These are phyloP conservation scores for Rubia occidens DNA, from an alignment of 305 asterid species.

Conservation along the genomic window DNA sequence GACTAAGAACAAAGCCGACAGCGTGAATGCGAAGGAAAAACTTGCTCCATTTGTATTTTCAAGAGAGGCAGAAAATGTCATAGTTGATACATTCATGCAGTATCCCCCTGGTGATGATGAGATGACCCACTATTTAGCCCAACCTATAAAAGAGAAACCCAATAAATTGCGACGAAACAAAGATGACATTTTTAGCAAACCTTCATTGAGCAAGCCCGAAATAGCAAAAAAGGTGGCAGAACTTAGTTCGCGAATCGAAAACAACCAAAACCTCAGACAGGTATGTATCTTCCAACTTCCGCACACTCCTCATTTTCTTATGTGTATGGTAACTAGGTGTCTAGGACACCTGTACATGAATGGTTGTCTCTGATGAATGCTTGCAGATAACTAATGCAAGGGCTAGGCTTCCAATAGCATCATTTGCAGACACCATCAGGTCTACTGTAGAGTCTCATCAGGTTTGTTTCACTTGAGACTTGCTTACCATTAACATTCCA, in stretches of 20 bases:
- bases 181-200: slow-evolving; percentile 63
- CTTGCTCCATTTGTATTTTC: slow-evolving; percentile 55
- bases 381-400: slow-evolving; percentile 52
- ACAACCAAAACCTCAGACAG: slow-evolving; percentile 50
- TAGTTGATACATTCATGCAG: slow-evolving; percentile 60
- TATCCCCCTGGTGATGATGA: slow-evolving; percentile 72
- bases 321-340: background rate
- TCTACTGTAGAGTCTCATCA: slow-evolving; percentile 65
- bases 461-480: slow-evolving; percentile 32
- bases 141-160: slow-evolving; percentile 26
- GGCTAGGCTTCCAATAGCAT: slow-evolving; percentile 84
- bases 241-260: slow-evolving; percentile 42
- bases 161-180: slow-evolving; percentile 19
- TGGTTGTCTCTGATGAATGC: slow-evolving; percentile 17
- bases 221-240: slow-evolving; percentile 48
- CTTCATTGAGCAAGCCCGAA: slow-evolving; percentile 40
- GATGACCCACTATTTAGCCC: slow-evolving; percentile 32
- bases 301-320: background rate
- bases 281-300: slow-evolving; percentile 23
- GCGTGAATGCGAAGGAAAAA: slow-evolving; percentile 31
- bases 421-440: slow-evolving; percentile 61
- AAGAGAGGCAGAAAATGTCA: slow-evolving; percentile 43
- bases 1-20: slow-evolving; percentile 26
- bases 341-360: background rate
- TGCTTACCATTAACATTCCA: background rate